Base-by-base conservation (phyloP, 441 rosid genomes). In the Rhodomyrtus psidioides region DNA sequence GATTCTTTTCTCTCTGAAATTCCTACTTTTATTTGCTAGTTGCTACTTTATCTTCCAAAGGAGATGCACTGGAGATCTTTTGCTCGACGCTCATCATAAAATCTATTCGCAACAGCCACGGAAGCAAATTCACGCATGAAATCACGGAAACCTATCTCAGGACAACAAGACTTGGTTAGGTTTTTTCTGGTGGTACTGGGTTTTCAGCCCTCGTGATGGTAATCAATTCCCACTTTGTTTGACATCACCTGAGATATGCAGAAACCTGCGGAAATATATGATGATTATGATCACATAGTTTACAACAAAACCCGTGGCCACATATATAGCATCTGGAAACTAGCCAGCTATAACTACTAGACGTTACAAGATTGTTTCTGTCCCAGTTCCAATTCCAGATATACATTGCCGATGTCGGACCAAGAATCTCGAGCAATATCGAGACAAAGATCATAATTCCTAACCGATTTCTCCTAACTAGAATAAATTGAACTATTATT, bases 1-100 rank as follows among this genome's bases (percentile, higher is more conserved):
- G 49, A 70, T 70, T 70, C 79, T 21, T 19, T 70, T 34, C 79
- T 24, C 79, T 10, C 10, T 39, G n/a, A 70, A 12, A 21, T 24
- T 39, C 49, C 4, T 2, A 0, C 49, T 65, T 34, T 0, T 10
- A 19, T 34, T 21, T 34, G 79, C 79, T 21, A 34, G n/a, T 34
- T 65, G 46, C 46, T 2, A 12, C 49, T 39, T 70, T 10, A 39
- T 70, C 79, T 70, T 70, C 79, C 79, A 70, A 70, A 70, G 12
- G 79, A 21, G 15, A 21, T 23, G 79, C 16, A 3, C 49, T 21
- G 12, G 26, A 39, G 16, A 19, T 34, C 26, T 34, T 19, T 39
- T 39, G n/a, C 79, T 21, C 51, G 27, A 39, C 49, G 12, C 49
- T 10, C n/a, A n/a, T n/a, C 79, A 21, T 46, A 39, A 6, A 65